Evolutionary conservation across 2,329 filamentous ascomycete genomes (phyloP), one percentile per base, ranked within the genome.

Genomic region (Exserohilum turcica): DNA sequence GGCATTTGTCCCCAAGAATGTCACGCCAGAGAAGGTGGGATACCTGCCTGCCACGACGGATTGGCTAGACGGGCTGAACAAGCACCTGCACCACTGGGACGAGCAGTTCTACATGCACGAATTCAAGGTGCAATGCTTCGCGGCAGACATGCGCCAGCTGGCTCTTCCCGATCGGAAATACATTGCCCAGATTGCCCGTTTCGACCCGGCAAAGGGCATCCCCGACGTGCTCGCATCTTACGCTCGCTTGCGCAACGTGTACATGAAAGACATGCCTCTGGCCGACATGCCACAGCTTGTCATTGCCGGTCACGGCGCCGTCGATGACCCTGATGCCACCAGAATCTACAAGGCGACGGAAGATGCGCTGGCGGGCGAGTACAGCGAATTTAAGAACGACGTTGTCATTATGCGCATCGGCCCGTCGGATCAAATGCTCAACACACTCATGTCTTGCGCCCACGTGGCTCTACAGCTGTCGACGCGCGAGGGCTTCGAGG

Each of bases 41-140:
- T 92, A 92, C 70, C 79, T 93, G 69, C 90, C 90, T 3, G 90
- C 90, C 9, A 89, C 89, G 0, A 93, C 90, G 0, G 90, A 94
- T 72, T 94, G 90, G 87, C 79, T 92, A 3, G 90, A 94, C 68
- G 90, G 90, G 7, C 74, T 93, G 61, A 94, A 92, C 78, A 94
- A 94, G 74, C 75, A 79, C 19, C 80, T 93, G 72, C 83, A 83
- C 54, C 79, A 82, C 44, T 91, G 86, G 84, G 88, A 91, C 66
- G 79, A 81, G 6, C 83, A 84, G 10, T 91, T 89, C 75, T 93
- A 93, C 64, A 82, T 88, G 44, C 84, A 90, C 60, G 79, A 87
- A n/a, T 91, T 92, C 75, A 88, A 87, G 64, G 75, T 78, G 2
- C 78, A 84, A 68, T 86, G 85, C 73, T 76, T 82, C 64, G 72